Evolutionary conservation across 176 grass and related monocot species (phyloP), one percentile per base, ranked within the genome.

Genomic region (Oryza longistaminata): DNA sequence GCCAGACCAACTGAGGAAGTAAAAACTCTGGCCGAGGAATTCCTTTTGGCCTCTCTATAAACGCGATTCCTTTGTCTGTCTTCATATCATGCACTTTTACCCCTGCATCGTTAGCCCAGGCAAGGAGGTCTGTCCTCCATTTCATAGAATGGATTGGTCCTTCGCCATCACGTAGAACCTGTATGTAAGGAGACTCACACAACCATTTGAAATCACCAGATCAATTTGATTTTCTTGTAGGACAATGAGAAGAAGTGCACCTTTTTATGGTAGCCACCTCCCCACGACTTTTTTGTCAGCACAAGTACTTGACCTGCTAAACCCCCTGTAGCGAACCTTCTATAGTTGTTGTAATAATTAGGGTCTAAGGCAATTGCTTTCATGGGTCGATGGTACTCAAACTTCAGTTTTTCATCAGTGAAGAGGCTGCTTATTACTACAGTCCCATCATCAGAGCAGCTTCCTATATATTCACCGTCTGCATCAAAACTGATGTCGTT

Each of bases 71-170:
- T 89, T 90, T 94, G 86, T 92, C 91, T 45, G 80, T 92, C 68
- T 85, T 92, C 93, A 94, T 96, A 82, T 96, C 93, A 94, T 96
- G 94, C 71, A 99, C 90, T 90, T 99, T 99, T 52, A 96, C 93
- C 39, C 96, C 96, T 76, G 81, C 87, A 89, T 99, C 90, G 78
- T 94, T 99, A 81, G 91, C 93, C 93, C 93, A 99, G 83, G 93
- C 96, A 91, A 99, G 92, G 35, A 96, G 91, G 84, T 87, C 94
- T 16, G 86, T 82, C 88, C 93, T 94, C 96, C 96, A 99, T 86
- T 95, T 99, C 82, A 94, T 91, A 67, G 90, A 83, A 92, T 99
- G 93, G 82, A 99, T 99, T 66, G 96, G 93, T 58, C 96, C 96
- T 91, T 99, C 96, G 49, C 91, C 96, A 71, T 99, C 96, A 88